These are phyloP conservation scores for Rhodotorula sp. DNA, from an alignment of 1,284 basidiomycete genomes.

Conservation along the genomic window DNA sequence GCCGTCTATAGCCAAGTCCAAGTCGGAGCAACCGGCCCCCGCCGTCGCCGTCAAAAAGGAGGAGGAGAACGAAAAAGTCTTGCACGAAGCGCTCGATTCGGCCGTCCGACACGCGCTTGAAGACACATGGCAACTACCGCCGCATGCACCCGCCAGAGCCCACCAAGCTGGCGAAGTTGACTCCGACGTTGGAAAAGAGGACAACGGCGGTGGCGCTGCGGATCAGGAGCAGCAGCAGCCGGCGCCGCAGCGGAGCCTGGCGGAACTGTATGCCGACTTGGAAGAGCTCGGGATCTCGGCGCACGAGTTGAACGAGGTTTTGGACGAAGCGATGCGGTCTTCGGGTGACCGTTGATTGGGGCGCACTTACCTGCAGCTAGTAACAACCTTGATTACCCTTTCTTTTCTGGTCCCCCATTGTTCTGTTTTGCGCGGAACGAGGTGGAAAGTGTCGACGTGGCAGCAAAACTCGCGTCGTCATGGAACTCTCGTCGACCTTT, in stretches of 20 bases:
- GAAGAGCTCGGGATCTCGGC: slow-evolving; percentile 27
- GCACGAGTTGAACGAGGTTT: slow-evolving; percentile 25
- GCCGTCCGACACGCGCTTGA: slow-evolving; percentile 27
- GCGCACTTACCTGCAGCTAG: background rate
- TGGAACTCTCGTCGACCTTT: background rate
- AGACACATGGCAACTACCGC: slow-evolving; percentile 24
- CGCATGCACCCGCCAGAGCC: background rate
- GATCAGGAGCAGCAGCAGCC: background rate
- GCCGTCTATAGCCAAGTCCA: background rate
- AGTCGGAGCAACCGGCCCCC: background rate
- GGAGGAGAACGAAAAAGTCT: background rate
- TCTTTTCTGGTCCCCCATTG: too few species aligned
- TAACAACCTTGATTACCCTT: too few species aligned
- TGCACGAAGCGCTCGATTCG: slow-evolving; percentile 13
- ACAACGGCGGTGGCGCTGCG: background rate
- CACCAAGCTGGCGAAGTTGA: background rate
- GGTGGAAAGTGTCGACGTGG: background rate
- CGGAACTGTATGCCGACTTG: slow-evolving; percentile 32
- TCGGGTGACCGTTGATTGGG: background rate
- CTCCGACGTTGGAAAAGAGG: background rate
- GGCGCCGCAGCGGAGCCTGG: slow-evolving; percentile 9
- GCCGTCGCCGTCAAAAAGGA: background rate
- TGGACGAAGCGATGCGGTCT: slow-evolving; percentile 15
- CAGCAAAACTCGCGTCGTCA: background rate
- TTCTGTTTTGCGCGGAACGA: background rate